Conservation (phyloP, 768 basidiomycete genomes). For the Candolleomyces aberdarensis region DNA sequence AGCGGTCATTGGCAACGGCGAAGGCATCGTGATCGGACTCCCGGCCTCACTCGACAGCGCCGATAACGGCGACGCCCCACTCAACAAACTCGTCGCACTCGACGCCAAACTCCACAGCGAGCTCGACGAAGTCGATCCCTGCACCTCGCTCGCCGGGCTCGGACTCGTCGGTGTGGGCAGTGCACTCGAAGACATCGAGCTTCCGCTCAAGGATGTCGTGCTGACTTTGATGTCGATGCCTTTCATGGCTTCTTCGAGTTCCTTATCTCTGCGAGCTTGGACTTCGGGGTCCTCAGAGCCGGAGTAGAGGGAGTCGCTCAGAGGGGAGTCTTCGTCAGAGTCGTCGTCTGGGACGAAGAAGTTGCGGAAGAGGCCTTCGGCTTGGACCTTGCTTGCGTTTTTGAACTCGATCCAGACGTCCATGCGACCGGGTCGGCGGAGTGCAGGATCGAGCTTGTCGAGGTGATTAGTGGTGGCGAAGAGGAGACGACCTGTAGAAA, state of each 20-base stretch:
- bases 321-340: constrained; percentile 19
- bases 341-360: constrained; percentile 79
- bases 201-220: neutral
- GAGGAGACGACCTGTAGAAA: constrained; percentile 47
- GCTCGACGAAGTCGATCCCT: constrained; percentile 4
- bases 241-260: constrained; percentile 11
- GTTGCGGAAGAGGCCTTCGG: constrained; percentile 83
- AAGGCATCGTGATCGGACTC: neutral
- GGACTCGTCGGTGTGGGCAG: neutral
- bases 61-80: constrained; percentile 15
- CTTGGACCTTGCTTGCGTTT: constrained; percentile 82
- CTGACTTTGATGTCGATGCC: constrained; percentile 9
- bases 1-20: neutral
- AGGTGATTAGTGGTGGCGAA: constrained; percentile 92
- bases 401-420: constrained; percentile 93
- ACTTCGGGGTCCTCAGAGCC: neutral
- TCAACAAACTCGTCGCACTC: constrained; percentile 38
- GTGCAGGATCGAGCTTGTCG: constrained; percentile 86
- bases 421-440: constrained; percentile 90
- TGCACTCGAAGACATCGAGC: too few species aligned
- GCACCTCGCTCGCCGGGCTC: neutral
- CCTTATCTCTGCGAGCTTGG: neutral
- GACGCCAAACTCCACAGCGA: constrained; percentile 43
- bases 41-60: neutral
- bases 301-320: constrained; percentile 4